A percentile compares a stretch with the other conserved stretches of the same genome.
phyloP scores from a whole-genome alignment of 345 rosid genomes.

The Eucalyptus dawsonii region DNA sequence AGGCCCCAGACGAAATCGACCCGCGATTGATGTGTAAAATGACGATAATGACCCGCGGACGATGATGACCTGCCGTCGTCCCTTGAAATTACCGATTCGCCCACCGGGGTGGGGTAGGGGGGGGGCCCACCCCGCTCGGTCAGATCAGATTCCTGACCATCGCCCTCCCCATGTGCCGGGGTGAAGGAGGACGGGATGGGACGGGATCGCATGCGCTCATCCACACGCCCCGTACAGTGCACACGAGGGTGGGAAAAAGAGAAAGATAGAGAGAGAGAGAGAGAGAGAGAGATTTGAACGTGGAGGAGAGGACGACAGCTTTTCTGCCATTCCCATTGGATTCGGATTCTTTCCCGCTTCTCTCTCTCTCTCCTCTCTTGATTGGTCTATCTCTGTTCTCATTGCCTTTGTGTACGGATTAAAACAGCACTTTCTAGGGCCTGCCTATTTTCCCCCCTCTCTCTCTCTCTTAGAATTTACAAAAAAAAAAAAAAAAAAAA shows the following conservation, averaged over 20 bases:
- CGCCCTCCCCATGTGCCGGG: not conserved
- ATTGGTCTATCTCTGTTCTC: not conserved
- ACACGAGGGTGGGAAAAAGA: not conserved
- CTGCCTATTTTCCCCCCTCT: not conserved
- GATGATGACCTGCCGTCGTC: not conserved
- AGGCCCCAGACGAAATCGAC: not conserved
- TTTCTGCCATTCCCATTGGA: not conserved
- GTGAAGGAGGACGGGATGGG: not conserved
- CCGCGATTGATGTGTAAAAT: not conserved
- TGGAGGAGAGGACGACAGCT: not conserved
- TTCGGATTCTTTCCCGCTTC: not conserved
- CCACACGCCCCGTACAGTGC: not conserved
- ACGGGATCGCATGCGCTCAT: not conserved
- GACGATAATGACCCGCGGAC: not conserved
- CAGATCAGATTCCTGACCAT: not conserved
- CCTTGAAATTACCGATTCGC: not conserved
- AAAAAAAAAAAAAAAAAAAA: accelerated
- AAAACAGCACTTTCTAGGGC: not conserved
- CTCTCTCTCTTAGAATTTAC: not conserved
- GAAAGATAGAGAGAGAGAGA: not conserved
- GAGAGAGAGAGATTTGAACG: not conserved
- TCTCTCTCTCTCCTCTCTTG: not conserved
- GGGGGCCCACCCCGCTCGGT: not conserved
- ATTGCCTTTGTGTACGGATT: not conserved
- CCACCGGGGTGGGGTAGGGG: not conserved